phyloP scores from a whole-genome alignment of 1,284 basidiomycete species.

The Dichomitus squalens region DNA sequence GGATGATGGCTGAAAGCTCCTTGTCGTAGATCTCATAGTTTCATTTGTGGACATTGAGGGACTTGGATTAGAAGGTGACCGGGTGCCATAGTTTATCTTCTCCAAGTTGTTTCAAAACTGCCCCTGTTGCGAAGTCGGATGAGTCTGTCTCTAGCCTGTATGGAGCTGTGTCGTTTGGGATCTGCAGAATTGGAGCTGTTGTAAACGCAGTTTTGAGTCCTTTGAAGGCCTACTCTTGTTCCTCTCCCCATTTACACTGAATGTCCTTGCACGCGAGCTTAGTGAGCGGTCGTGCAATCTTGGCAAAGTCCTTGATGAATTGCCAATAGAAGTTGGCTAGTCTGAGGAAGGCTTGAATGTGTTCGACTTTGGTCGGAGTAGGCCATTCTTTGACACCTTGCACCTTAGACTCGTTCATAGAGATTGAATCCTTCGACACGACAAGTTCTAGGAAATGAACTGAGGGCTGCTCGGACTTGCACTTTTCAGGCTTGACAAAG shows the following conservation, averaged over 20 bases:
- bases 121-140: neutral
- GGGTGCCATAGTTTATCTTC: conserved; percentile 7
- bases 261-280: conserved; percentile 16
- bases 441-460: conserved; percentile 23
- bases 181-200: neutral
- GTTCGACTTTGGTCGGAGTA: conserved; percentile 17
- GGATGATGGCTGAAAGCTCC: conserved; percentile 22
- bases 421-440: neutral
- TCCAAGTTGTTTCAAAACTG: conserved; percentile 1
- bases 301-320: conserved; percentile 36
- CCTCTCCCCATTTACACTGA: conserved; percentile 22
- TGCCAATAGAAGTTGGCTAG: conserved; percentile 21
- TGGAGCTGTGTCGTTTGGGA: neutral
- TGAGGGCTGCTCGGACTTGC: conserved; percentile 32
- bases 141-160: neutral
- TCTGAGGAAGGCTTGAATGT: conserved; percentile 12
- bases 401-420: conserved; percentile 10
- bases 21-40: conserved; percentile 30
- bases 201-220: neutral
- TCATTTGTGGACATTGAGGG: conserved; percentile 9
- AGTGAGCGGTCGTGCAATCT: conserved; percentile 30
- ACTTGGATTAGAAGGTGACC: conserved; percentile 9
- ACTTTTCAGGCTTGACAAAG: conserved; percentile 38
- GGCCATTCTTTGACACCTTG: conserved; percentile 5
- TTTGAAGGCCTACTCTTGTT: conserved; percentile 1